phyloP scores from a whole-genome alignment of 2,329 filamentous ascomycete genomes.

The Aspergillus fijiensis region DNA sequence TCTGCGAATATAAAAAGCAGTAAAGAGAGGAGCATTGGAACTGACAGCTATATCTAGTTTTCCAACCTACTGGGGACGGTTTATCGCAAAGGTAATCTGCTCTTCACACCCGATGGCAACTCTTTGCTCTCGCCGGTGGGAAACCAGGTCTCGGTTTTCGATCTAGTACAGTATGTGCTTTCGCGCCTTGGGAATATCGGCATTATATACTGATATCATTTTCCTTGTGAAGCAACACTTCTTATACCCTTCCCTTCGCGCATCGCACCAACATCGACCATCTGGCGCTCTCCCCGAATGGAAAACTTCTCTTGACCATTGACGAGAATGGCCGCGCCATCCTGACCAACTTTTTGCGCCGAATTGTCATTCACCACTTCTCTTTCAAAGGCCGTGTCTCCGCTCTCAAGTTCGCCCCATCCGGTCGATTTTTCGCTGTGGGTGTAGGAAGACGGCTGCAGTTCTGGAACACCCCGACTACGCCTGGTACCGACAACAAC shows the following conservation, averaged over 20 bases:
- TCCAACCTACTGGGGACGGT: slow-evolving; percentile 97
- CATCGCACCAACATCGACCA: slow-evolving; percentile 91
- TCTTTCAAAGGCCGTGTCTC: slow-evolving; percentile 85
- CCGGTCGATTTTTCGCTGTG: slow-evolving; percentile 85
- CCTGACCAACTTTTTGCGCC: slow-evolving; percentile 81
- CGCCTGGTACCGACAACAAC: slow-evolving; percentile 73
- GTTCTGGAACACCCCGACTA: slow-evolving; percentile 93
- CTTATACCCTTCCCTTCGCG: slow-evolving; percentile 65
- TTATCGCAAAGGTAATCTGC: slow-evolving; percentile 94
- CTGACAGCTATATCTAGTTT: slow-evolving; percentile 60
- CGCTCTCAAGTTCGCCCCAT: slow-evolving; percentile 85
- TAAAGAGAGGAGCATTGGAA: not conserved
- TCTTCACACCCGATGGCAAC: slow-evolving; percentile 95
- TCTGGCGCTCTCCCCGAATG: slow-evolving; percentile 82
- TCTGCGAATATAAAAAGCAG: not conserved
- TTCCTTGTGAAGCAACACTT: slow-evolving; percentile 36
- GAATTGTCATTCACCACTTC: slow-evolving; percentile 88
- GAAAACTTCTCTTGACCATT: slow-evolving; percentile 87
- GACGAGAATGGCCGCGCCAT: slow-evolving; percentile 95
- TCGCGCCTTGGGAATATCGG: not conserved
- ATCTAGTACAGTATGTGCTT: slow-evolving; percentile 78
- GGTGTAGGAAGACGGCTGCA: slow-evolving; percentile 84
- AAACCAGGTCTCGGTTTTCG: slow-evolving; percentile 93
- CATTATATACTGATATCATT: slow-evolving; percentile 5
- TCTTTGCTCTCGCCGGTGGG: slow-evolving; percentile 94